Evolutionary conservation across 345 rosid species (phyloP), one percentile per base, ranked within the genome.

Genomic region (Gossypium australe): DNA sequence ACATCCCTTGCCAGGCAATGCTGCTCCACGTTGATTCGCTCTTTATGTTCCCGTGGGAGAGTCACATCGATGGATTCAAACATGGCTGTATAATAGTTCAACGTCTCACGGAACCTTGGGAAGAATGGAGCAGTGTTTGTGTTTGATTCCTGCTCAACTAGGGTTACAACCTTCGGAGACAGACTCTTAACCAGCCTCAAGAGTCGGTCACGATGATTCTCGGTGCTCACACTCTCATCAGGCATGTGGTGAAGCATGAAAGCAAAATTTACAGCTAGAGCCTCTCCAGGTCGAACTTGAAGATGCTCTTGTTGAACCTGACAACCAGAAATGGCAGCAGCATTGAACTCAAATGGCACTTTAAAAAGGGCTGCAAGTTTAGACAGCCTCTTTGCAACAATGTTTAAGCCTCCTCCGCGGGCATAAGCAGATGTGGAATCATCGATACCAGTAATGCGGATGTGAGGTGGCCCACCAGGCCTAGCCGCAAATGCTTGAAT

Each of bases 401-500:
- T 87, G 76, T 77, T 75, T 73, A 87, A 79, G 59, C 88, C 92
- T 49, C 92, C 92, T 76, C 87, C 97, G 71, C 96, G 96, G 44
- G 98, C 98, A 88, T 91, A 92, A 3, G 97, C 96, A 16, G 98
- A 94, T 2, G 84, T 78, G 45, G 84, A 83, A 81, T 88, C 97
- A 77, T 87, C 97, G 2, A 89, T 80, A 6, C 94, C 93, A 7
- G 97, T 94, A 47, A 94, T 89, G 25, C 94, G 86, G 58, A 94
- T 92, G 80, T 78, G 89, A 13, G 97, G 98, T 18, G 96, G 89
- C 66, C 98, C 98, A 18, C 97, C 87, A 22, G 93, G 98, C 69
- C 94, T 89, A 48, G 96, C 96, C 18, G 98, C 97, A 75, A 94
- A 94, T 3, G 98, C 98, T 79, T 92, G 98, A 78, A 94, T 90